phyloP scores from a whole-genome alignment of 257 asterid species.

The Solanum rostratum region DNA sequence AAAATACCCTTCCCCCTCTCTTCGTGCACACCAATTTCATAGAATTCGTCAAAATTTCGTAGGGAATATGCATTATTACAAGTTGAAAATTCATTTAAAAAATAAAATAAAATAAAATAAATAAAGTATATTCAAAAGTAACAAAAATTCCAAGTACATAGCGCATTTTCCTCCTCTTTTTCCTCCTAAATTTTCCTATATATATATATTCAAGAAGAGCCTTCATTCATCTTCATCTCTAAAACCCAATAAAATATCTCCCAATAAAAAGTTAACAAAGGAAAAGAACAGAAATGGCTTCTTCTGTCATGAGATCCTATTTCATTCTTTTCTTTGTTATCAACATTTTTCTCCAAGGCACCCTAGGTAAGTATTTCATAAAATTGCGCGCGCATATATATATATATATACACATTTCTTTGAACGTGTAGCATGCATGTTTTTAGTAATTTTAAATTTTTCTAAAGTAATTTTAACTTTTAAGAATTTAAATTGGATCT shows the following conservation, averaged over 20 bases:
- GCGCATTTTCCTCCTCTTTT: neutral
- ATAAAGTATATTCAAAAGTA: neutral
- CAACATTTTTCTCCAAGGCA: constrained; percentile 23
- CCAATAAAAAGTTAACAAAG: neutral
- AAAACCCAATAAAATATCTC: neutral
- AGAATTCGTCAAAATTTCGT: neutral
- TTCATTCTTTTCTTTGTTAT: constrained; percentile 13
- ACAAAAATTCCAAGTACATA: neutral
- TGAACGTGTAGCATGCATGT: neutral
- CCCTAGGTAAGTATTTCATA: constrained; percentile 25
- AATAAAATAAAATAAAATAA: neutral
- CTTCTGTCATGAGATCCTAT: neutral
- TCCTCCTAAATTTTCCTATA: neutral
- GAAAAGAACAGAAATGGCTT: neutral
- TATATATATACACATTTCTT: no score
- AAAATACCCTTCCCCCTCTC: neutral
- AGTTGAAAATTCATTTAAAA: neutral
- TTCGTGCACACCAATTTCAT: neutral
- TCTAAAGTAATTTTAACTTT: no score
- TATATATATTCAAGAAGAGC: neutral
- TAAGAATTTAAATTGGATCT: neutral
- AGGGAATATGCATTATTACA: neutral
- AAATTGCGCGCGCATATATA: no score
- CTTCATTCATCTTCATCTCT: neutral
- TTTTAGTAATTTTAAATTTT: neutral